Base-by-base conservation (phyloP, 2,329 filamentous ascomycete species). In the Monosporascus sp. region DNA sequence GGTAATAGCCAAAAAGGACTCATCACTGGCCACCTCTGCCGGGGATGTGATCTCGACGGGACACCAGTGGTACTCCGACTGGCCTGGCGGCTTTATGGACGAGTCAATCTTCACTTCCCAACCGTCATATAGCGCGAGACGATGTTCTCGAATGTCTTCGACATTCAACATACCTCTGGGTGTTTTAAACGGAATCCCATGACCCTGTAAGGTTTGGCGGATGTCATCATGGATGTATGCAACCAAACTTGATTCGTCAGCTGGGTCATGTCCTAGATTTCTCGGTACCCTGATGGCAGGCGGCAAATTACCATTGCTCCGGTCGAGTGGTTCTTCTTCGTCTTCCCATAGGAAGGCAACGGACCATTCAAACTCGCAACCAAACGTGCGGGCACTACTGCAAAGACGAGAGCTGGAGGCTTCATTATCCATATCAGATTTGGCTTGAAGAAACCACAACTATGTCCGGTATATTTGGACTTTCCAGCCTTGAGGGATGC, bases 41-140 rank as follows among this genome's bases (percentile, higher is more conserved):
- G 57, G 53, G 19, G 27, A 53, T 8, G 27, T 46, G 22, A 63
- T 24, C 31, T 62, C 60, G 8, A 62, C 41, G 17, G 27, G 27
- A 1, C 49, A 37, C 51, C 52, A 55, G 2, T n/a, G 5, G 37
- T 50, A 59, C 22, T 38, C 40, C 8, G 40, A 40, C 17, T 22
- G n/a, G 8, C 48, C 50, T 41, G 16, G 3, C 7, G 24, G 48
- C 47, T 14, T 8, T 19, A 43, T 20, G 2, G 46, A 24, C 11
- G 17, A 3, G 22, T 55, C 52, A 2, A 41, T 20, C 3, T 7
- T 44, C 11, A 53, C 41, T 7, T 3, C 14, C 53, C 52, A 58
- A 14, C 11, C 6, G 1, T 41, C 19, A 40, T 50, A 56, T 19
- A 20, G 40, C 19, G 40, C 40, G 40, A 43, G 40, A 6, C 11